Evolutionary conservation across 2,329 filamentous ascomycete species (phyloP), one percentile per base, ranked within the genome.

Genomic region (Verticillium zaregamsianum): DNA sequence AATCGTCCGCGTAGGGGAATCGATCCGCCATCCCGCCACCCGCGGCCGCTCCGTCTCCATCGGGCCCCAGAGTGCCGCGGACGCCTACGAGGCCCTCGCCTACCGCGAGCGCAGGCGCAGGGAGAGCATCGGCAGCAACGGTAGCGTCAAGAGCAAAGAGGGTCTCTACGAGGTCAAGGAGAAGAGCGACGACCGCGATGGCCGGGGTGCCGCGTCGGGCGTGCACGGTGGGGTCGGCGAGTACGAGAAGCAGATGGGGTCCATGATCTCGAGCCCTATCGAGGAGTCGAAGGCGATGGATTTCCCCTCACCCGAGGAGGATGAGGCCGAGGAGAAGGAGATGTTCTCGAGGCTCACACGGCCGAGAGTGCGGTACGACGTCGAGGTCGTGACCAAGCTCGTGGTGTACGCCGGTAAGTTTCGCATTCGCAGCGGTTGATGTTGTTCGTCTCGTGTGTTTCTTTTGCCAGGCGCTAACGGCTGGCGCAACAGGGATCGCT

Each of bases 311-410:
- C 75, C 77, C 14, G 76, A 78, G 28, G 79, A 81, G 57, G 79
- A 84, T 55, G 82, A 85, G 67, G 69, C 85, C 31, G 87, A 87
- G 57, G 89, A 93, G 73, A 84, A 82, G 67, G 90, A 96, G 72
- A 89, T 98, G 74, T 97, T 98, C 74, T 90, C 88, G 55, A 87
- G 84, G 71, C 82, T 98, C 61, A 89, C 93, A 65, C 92, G 90
- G 76, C 93, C 95, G 57, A 87, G 95, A 67, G 93, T 97, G 63
- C 84, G 93, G 68, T 99, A 98, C 71, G 95, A 99, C 76, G 94
- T 98, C n/a, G 95, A 99, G 76, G 94, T 99, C 45, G 90, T 99
- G 40, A 98, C 95, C 5, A 98, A 97, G 77, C 77, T 99, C 64
- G 90, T 99, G 69, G 92, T 99, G 28, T 99, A 99, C 78, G 85